Evolutionary conservation across 352 stramenopile genomes (phyloP).

Genomic region (Phytophthora pseudosyringae): DNA sequence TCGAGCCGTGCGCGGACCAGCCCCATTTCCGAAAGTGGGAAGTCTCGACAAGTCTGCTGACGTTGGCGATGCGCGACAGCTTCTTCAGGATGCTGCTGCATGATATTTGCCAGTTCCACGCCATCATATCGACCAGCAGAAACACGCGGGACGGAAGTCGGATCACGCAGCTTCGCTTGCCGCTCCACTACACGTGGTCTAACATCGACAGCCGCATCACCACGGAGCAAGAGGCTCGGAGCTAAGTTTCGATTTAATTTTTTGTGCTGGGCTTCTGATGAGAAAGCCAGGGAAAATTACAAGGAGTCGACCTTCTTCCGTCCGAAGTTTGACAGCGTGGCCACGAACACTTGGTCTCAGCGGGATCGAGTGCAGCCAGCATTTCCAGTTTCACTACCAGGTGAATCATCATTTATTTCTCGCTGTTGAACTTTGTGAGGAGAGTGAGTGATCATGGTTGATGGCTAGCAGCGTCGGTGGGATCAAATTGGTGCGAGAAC

Average conservation of each 20-base stretch:
- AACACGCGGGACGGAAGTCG: slow-evolving; percentile 71
- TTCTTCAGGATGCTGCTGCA: slow-evolving; percentile 78
- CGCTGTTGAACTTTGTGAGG: no score
- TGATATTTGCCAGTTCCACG: slow-evolving; percentile 77
- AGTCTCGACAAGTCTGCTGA: slow-evolving; percentile 69
- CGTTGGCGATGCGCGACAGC: slow-evolving; percentile 73
- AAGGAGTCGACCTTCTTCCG: no score
- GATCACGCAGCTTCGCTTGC: slow-evolving; percentile 70
- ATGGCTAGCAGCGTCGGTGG: slow-evolving; percentile 33
- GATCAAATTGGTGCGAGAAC: slow-evolving; percentile 68
- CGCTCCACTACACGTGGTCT: slow-evolving; percentile 66
- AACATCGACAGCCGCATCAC: slow-evolving; percentile 37
- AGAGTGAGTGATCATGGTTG: no score
- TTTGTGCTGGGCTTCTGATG: no score
- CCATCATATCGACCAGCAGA: slow-evolving; percentile 68
- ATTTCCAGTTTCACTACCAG: no score
- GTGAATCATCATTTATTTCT: no score
- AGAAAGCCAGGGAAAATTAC: no score
- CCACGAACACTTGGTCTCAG: no score
- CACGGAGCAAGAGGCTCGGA: slow-evolving; percentile 38
- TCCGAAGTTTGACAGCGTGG: no score
- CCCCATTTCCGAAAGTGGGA: slow-evolving; percentile 68
- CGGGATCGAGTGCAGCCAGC: no score
- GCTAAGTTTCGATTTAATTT: slow-evolving; percentile 9
- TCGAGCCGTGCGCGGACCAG: slow-evolving; percentile 58